Evolutionary conservation across 805 yeast species (phyloP).

Genomic region (Sugiyamaella floridensis): DNA sequence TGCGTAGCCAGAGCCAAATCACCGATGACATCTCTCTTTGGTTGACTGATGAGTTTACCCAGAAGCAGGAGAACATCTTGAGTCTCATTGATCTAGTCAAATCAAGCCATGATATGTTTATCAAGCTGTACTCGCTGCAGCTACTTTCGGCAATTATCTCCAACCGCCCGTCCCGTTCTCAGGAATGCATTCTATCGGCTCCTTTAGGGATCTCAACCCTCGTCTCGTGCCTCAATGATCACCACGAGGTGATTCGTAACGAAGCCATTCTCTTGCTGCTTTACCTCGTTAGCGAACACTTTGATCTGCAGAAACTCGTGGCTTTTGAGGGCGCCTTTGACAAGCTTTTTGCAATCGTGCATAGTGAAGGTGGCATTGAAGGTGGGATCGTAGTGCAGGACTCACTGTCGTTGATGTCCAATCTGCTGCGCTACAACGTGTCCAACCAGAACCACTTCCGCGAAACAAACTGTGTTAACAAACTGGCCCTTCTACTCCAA

Average conservation of each 20-base stretch:
- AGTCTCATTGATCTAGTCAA: constrained; percentile 45
- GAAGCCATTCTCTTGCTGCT: constrained; percentile 74
- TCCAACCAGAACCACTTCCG: constrained; percentile 84
- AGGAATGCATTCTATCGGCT: constrained; percentile 61
- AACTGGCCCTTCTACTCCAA: constrained; percentile 53
- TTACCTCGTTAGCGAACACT: constrained; percentile 73
- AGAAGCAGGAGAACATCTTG: constrained; percentile 38
- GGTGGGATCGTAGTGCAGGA: constrained; percentile 91
- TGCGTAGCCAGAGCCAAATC: constrained; percentile 48
- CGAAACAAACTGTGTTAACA: constrained; percentile 73
- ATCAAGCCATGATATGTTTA: constrained; percentile 58
- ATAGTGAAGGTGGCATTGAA: constrained; percentile 80
- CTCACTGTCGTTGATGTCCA: constrained; percentile 67
- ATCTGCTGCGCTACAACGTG: constrained; percentile 71
- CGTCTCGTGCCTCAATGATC: constrained; percentile 54
- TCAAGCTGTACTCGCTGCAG: constrained; percentile 74
- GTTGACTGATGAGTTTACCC: constrained; percentile 91
- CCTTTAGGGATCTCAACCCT: constrained; percentile 77
- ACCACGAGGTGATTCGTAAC: constrained; percentile 80
- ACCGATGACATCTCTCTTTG: constrained; percentile 86
- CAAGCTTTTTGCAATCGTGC: constrained; percentile 66
- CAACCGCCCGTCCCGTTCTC: constrained; percentile 65
- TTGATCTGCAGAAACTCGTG: constrained; percentile 83
- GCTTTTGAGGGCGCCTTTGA: constrained; percentile 94
- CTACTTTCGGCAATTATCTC: constrained; percentile 75